Evolutionary conservation across 2,329 filamentous ascomycete genomes (phyloP).

Genomic region (Neophaeococcomyces mojaviensis): DNA sequence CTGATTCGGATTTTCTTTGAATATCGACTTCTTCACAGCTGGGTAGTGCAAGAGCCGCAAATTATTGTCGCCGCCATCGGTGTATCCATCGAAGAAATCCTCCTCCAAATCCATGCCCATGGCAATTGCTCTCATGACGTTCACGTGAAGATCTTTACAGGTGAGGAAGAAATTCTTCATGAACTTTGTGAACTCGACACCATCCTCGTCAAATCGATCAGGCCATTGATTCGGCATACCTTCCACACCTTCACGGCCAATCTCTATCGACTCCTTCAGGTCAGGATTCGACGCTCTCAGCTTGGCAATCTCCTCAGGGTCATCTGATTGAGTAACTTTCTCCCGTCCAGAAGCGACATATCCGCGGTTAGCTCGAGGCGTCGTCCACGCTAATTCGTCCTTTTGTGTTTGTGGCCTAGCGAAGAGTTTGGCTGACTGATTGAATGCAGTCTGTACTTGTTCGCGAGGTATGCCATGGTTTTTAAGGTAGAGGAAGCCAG

Average conservation of each 20-base stretch:
- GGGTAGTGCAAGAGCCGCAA: constrained; percentile 73
- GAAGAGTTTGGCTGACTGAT: constrained; percentile 65
- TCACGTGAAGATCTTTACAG: constrained; percentile 65
- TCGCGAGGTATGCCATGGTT: constrained; percentile 63
- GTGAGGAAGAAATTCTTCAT: constrained; percentile 70
- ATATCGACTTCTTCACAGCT: constrained; percentile 56
- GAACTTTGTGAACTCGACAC: constrained; percentile 56
- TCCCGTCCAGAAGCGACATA: constrained; percentile 65
- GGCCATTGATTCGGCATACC: constrained; percentile 74
- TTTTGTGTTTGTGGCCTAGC: constrained; percentile 55
- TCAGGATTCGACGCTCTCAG: constrained; percentile 46
- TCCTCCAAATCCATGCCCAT: constrained; percentile 68
- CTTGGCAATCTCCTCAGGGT: constrained; percentile 50
- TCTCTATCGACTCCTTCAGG: constrained; percentile 54
- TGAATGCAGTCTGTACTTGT: constrained; percentile 56
- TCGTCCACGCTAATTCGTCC: constrained; percentile 61
- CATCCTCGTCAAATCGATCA: constrained; percentile 45
- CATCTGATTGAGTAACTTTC: constrained; percentile 56
- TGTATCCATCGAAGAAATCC: constrained; percentile 67
- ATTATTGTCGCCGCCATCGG: constrained; percentile 62
- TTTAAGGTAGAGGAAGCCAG: constrained; percentile 83
- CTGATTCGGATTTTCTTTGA: constrained; percentile 58
- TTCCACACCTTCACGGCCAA: constrained; percentile 53
- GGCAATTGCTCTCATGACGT: constrained; percentile 78
- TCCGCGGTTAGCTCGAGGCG: constrained; percentile 64